These are phyloP conservation scores for Pythium rhizo-oryzae DNA, from an alignment of 352 stramenopile genomes.

Conservation along the genomic window DNA sequence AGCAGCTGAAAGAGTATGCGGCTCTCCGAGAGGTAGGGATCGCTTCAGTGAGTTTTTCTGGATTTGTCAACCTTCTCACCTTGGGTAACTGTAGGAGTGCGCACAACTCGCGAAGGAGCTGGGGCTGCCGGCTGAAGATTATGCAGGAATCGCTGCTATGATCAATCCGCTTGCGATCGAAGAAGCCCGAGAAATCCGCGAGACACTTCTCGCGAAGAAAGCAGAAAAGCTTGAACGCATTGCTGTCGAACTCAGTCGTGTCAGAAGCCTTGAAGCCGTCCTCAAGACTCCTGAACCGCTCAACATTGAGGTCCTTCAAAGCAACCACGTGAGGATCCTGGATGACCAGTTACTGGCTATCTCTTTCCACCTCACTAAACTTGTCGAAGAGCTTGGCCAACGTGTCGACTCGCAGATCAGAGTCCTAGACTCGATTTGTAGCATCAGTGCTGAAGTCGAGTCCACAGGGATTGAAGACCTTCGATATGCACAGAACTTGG, in stretches of 20 bases:
- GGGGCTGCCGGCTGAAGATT: constrained; percentile 9
- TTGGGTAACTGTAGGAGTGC: constrained; percentile 8
- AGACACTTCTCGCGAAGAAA: constrained; percentile 13
- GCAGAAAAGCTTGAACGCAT: constrained; percentile 20
- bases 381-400: constrained; percentile 50
- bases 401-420: constrained; percentile 41
- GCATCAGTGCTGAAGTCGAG: constrained; percentile 43
- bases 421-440: constrained; percentile 38
- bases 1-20: constrained; percentile 18
- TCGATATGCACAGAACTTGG: constrained; percentile 42
- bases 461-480: constrained; percentile 45
- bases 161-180: constrained; percentile 18
- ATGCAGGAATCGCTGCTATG: constrained; percentile 10
- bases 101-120: constrained; percentile 15
- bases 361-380: constrained; percentile 26
- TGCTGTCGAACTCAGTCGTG: constrained; percentile 29
- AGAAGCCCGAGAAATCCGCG: constrained; percentile 9
- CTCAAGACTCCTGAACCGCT: constrained; percentile 42
- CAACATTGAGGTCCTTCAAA: constrained; percentile 39
- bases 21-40: constrained; percentile 14
- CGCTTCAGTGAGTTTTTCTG: background rate
- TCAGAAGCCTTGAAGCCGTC: constrained; percentile 52
- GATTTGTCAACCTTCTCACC: background rate
- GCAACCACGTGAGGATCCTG: constrained; percentile 41
- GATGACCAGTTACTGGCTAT: constrained; percentile 64